Conservation (phyloP, 257 asterid species). For the Apocynum venetum region DNA sequence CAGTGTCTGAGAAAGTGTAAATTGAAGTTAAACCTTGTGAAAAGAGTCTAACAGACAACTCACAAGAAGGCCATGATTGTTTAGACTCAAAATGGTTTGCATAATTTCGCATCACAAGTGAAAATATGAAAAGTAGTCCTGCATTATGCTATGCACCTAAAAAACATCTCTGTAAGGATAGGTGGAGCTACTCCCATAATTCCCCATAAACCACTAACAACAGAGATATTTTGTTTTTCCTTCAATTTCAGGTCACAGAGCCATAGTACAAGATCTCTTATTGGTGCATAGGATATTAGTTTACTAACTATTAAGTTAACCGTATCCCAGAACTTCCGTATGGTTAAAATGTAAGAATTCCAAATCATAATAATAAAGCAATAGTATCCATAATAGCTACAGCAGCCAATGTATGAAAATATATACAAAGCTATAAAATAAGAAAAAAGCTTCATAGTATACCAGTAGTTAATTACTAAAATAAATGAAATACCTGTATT, state of each 20-base stretch:
- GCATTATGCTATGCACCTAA: background rate
- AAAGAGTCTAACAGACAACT: background rate
- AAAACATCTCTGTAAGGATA: background rate
- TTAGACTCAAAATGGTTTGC: background rate
- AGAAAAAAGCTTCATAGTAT: background rate
- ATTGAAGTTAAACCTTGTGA: background rate
- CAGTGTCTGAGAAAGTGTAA: conserved; percentile 51
- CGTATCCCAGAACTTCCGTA: background rate
- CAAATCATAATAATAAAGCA: background rate
- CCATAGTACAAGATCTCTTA: background rate
- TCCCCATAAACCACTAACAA: background rate
- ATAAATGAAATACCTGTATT: conserved; percentile 60
- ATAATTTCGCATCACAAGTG: background rate
- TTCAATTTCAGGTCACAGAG: background rate
- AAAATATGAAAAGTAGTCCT: background rate
- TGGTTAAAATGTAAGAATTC: background rate
- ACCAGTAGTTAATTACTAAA: background rate
- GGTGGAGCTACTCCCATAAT: too few relatives aligned
- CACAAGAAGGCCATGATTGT: too few relatives aligned
- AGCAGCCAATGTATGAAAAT: background rate
- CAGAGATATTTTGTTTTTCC: background rate
- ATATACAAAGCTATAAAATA: background rate
- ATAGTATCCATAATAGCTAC: background rate
- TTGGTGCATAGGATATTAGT: background rate
- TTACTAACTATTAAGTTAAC: background rate